A percentile compares a stretch with the other conserved stretches of the same genome.
Evolutionary conservation across 441 rosid species (phyloP).

Genomic region (Cnidoscolus chayamansa): DNA sequence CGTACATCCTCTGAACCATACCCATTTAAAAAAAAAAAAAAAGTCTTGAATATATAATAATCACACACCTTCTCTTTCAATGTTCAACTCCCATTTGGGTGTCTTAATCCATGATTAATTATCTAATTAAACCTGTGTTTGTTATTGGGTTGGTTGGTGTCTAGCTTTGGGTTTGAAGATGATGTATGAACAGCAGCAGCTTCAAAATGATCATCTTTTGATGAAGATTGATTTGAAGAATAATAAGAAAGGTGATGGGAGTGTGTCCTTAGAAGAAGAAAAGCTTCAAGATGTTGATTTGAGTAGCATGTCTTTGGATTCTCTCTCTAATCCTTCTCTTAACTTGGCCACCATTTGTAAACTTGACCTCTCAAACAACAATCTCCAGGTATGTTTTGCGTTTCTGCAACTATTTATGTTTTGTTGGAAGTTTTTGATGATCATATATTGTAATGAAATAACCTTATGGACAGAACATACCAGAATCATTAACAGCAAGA

Average conservation of each 20-base stretch:
- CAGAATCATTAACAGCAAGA: slow-evolving; percentile 78
- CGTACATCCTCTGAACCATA: neutral
- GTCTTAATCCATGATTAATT: too few relatives aligned
- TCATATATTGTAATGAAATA: too few relatives aligned
- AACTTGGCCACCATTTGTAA: slow-evolving; percentile 59
- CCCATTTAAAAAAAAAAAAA: neutral
- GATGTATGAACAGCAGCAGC: slow-evolving; percentile 37
- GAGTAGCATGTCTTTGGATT: slow-evolving; percentile 61
- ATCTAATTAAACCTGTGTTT: too few relatives aligned
- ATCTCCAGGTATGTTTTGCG: slow-evolving; percentile 55
- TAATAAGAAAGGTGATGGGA: slow-evolving; percentile 13
- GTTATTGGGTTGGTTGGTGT: neutral
- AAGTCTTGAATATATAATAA: neutral
- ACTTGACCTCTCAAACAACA: slow-evolving; percentile 78
- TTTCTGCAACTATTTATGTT: neutral
- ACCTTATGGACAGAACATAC: slow-evolving; percentile 45
- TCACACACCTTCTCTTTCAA: neutral
- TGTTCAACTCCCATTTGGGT: too few relatives aligned
- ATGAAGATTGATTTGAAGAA: slow-evolving; percentile 22
- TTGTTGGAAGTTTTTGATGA: too few relatives aligned
- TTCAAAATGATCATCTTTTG: slow-evolving; percentile 1
- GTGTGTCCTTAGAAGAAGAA: slow-evolving; percentile 30
- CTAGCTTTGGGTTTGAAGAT: slow-evolving; percentile 15
- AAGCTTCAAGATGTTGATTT: slow-evolving; percentile 50
- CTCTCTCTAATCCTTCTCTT: slow-evolving; percentile 55